Evolutionary conservation across 768 basidiomycete species (phyloP).

Genomic region (Serendipita vermifera): DNA sequence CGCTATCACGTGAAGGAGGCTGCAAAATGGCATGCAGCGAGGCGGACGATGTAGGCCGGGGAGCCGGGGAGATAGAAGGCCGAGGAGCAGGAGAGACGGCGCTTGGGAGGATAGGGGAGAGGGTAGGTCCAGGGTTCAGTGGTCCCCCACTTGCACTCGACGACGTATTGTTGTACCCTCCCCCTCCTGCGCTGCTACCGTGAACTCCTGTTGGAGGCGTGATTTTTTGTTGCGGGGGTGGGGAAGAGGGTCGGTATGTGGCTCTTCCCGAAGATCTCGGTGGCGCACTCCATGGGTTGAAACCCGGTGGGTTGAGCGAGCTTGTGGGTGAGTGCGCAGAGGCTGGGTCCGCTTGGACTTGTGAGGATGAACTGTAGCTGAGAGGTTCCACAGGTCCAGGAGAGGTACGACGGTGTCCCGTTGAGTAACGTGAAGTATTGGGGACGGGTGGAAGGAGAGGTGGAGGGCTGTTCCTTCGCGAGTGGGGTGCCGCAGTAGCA

Average conservation of each 20-base stretch:
- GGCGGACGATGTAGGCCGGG: background rate
- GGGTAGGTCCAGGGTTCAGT: background rate
- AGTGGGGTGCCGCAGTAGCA: too few relatives aligned
- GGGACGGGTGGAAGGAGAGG: slow-evolving; percentile 7
- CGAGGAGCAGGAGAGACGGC: background rate
- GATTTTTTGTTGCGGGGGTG: background rate
- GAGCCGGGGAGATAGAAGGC: background rate
- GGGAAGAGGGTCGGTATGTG: background rate
- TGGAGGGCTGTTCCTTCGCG: too few relatives aligned
- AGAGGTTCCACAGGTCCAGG: background rate
- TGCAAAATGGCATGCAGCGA: slow-evolving; percentile 2
- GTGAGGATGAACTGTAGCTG: background rate
- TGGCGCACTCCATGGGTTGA: slow-evolving; percentile 5
- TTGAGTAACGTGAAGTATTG: background rate
- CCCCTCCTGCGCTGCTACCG: too few relatives aligned
- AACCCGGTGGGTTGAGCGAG: background rate
- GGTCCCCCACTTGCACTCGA: too few relatives aligned
- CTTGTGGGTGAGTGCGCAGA: background rate
- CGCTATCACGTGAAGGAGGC: background rate
- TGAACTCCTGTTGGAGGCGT: too few relatives aligned
- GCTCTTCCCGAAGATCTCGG: background rate
- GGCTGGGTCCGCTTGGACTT: background rate
- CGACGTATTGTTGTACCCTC: background rate
- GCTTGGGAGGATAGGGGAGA: slow-evolving; percentile 1
- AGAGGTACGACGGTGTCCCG: background rate